Evolutionary conservation across 2,329 filamentous ascomycete genomes (phyloP), one percentile per base, ranked within the genome.

Genomic region (Fusarium tanahbumbuense): DNA sequence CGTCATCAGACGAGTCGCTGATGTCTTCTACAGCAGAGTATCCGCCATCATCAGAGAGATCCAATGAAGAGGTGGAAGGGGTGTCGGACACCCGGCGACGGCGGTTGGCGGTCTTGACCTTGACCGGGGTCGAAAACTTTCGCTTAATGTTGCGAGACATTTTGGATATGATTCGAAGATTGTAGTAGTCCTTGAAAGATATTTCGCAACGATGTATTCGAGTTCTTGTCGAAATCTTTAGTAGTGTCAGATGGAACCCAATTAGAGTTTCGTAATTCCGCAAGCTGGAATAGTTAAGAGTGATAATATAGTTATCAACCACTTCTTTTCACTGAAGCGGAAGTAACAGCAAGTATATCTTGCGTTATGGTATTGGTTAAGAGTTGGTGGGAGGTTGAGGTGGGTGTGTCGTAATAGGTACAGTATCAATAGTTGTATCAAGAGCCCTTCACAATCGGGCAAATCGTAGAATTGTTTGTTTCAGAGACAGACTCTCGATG

Each of bases 11-110:
- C 13, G 89, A 91, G 73, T 94, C 92, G 72, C 88, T 92, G 65
- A 97, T 91, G 53, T 93, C 88, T 76, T 95, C 92, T 64, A 97
- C 91, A 40, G 86, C 91, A 3, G 89, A 92, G 78, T 94, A 93
- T 59, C 89, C 91, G 56, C 86, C 88, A 53, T 93, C 92, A 63
- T 93, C 92, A 64, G 91, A 91, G 8, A 89, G 82, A 73, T 88
- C 82, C 60, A 87, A 79, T 2, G 87, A 87, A 12, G 87, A 88
- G 6, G 87, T 87, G 8, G 86, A 87, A 47, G 68, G 67, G 8
- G 83, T 81, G 72, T 84, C 82, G 30, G 86, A 88, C 62, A 78
- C 81, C 53, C 85, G 82, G 67, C 87, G 85, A 68, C 81, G 75
- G 27, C 74, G 74, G 67, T 79, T 84, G 67, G 79, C 71, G 47